phyloP scores from a whole-genome alignment of 192 early-diverging fungal species.

The Coemansia sp. region DNA sequence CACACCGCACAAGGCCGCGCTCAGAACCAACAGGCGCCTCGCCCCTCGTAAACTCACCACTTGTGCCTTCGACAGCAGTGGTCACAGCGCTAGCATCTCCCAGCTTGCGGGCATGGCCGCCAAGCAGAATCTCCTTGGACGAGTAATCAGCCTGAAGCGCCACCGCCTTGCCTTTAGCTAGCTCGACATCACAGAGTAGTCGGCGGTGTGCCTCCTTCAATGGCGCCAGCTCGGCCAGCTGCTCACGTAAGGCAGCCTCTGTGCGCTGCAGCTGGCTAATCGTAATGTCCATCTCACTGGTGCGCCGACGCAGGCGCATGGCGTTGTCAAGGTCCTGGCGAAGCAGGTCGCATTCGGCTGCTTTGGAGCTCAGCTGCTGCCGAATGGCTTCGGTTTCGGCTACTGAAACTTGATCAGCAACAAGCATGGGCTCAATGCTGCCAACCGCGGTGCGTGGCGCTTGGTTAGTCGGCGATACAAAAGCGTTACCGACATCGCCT shows the following conservation, averaged over 20 bases:
- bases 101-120: conserved; percentile 23
- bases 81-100: conserved; percentile 18
- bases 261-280: conserved; percentile 4
- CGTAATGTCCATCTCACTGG: background rate
- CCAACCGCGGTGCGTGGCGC: conserved; percentile 12
- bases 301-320: background rate
- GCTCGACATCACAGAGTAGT: conserved; percentile 11
- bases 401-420: background rate
- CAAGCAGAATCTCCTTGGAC: conserved; percentile 8
- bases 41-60: background rate
- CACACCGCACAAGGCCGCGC: conserved; percentile 9
- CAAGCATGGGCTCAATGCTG: conserved; percentile 26
- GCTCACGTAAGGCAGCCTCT: conserved; percentile 14
- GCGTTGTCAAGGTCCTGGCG: background rate
- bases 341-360: conserved; percentile 6
- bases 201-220: conserved; percentile 5
- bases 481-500: background rate
- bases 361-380: conserved; percentile 11
- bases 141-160: background rate
- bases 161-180: background rate
- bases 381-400: background rate
- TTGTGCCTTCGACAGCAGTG: conserved; percentile 14
- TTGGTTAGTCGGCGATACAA: background rate
- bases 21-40: background rate
- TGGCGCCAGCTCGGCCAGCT: conserved; percentile 15